These are phyloP conservation scores for Phytopythium litorale DNA, from an alignment of 352 stramenopile species.

Conservation along the genomic window DNA sequence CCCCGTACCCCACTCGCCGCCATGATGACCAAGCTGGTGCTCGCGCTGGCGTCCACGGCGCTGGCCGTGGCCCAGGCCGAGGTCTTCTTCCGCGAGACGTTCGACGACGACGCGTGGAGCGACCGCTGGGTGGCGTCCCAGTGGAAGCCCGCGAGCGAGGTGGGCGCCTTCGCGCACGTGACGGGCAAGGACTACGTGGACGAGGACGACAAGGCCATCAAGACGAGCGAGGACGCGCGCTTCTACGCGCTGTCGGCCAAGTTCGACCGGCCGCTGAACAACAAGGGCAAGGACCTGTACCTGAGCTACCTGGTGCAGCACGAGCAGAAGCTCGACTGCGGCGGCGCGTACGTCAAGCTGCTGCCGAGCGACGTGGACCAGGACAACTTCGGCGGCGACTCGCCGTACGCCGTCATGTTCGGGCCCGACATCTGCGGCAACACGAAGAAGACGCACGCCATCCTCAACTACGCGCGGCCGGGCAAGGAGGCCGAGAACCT, in stretches of 20 bases:
- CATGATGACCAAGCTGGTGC: slow-evolving; percentile 68
- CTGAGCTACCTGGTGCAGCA: slow-evolving; percentile 98
- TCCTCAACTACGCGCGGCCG: slow-evolving; percentile 96
- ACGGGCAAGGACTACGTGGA: slow-evolving; percentile 91
- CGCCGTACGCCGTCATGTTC: slow-evolving; percentile 98
- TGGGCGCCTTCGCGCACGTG: slow-evolving; percentile 95
- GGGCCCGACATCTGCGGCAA: slow-evolving; percentile 98
- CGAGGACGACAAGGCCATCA: slow-evolving; percentile 91
- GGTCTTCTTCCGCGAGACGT: slow-evolving; percentile 94
- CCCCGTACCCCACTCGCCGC: neutral
- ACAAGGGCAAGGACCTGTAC: slow-evolving; percentile 89
- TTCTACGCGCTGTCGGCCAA: slow-evolving; percentile 98
- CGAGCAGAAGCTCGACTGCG: slow-evolving; percentile 98
- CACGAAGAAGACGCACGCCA: slow-evolving; percentile 97
- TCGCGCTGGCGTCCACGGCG: slow-evolving; percentile 46
- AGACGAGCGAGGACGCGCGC: slow-evolving; percentile 92
- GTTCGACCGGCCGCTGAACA: slow-evolving; percentile 84
- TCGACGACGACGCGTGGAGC: slow-evolving; percentile 85
- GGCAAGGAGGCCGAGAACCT: slow-evolving; percentile 92
- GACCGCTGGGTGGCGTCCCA: slow-evolving; percentile 86
- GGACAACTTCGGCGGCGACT: slow-evolving; percentile 93
- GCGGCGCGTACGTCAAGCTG: slow-evolving; percentile 99
- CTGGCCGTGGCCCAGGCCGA: slow-evolving; percentile 52
- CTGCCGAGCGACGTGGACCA: slow-evolving; percentile 91
- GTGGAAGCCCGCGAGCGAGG: slow-evolving; percentile 93